Evolutionary conservation across 2,329 filamentous ascomycete species (phyloP).

Genomic region (Penicillium sp.): DNA sequence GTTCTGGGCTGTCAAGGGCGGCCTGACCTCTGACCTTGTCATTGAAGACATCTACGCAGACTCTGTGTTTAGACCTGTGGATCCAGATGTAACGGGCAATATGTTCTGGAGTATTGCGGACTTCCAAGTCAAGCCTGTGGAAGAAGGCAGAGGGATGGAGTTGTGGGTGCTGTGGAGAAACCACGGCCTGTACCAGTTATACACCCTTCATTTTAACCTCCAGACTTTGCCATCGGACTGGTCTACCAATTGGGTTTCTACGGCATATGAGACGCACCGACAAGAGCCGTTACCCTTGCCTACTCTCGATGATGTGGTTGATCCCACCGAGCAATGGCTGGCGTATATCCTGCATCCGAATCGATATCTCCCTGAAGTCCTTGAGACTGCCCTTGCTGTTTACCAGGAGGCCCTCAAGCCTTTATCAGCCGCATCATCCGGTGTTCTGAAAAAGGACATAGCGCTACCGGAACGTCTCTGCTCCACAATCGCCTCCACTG

Average conservation of each 20-base stretch:
- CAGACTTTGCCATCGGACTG: conserved; percentile 66
- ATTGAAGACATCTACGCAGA: conserved; percentile 74
- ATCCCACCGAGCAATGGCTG: conserved; percentile 84
- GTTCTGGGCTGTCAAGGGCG: conserved; percentile 78
- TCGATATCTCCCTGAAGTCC: conserved; percentile 75
- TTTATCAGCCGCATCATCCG: conserved; percentile 40
- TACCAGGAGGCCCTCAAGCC: conserved; percentile 69
- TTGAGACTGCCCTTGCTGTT: conserved; percentile 81
- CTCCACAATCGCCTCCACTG: conserved; percentile 70
- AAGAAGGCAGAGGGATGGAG: conserved; percentile 60
- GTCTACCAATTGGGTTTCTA: conserved; percentile 70
- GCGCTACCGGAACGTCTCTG: conserved; percentile 77
- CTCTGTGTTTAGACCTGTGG: conserved; percentile 67
- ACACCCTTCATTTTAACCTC: conserved; percentile 73
- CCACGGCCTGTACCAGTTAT: conserved; percentile 76
- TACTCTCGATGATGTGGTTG: conserved; percentile 67
- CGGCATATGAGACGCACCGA: conserved; percentile 63
- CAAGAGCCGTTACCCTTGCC: conserved; percentile 60
- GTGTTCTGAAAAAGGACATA: conserved; percentile 51
- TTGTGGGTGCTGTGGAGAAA: conserved; percentile 86
- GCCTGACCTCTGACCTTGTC: conserved; percentile 59
- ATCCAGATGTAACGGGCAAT: conserved; percentile 64
- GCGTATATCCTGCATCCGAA: conserved; percentile 81
- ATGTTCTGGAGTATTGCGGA: conserved; percentile 81
- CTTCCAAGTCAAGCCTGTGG: conserved; percentile 65